phyloP scores from a whole-genome alignment of 2,329 filamentous ascomycete species.

The Hirsutella minnesotensis region DNA sequence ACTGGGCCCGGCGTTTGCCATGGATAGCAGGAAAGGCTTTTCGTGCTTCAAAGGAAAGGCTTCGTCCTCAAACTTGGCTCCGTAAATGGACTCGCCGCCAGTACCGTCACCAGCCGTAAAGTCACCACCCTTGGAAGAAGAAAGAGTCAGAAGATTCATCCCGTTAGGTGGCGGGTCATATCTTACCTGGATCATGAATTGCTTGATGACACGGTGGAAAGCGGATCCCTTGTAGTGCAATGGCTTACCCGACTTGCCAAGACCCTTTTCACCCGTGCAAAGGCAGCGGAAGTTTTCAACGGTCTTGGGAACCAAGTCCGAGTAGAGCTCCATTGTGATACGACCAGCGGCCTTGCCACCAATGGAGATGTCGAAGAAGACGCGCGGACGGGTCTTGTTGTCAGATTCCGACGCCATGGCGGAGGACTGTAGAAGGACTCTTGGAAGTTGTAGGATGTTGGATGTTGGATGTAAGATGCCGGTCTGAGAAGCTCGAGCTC shows the following conservation, averaged over 20 bases:
- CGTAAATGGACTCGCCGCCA: conserved; percentile 94
- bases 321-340: conserved; percentile 74
- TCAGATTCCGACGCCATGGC: conserved; percentile 28
- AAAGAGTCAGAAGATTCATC: background rate
- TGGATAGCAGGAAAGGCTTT: conserved; percentile 84
- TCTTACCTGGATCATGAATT: conserved; percentile 70
- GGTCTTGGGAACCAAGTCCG: conserved; percentile 77
- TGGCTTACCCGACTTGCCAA: conserved; percentile 68
- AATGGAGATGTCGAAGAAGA: conserved; percentile 89
- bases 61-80: conserved; percentile 94
- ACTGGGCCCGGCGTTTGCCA: conserved; percentile 95
- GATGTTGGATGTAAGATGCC: too few species aligned
- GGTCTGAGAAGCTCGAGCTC: too few species aligned
- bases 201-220: conserved; percentile 96
- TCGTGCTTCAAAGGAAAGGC: conserved; percentile 90
- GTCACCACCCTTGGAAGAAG: conserved; percentile 66
- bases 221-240: conserved; percentile 86
- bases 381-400: conserved; percentile 52
- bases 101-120: conserved; percentile 93
- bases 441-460: background rate
- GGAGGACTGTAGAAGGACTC: background rate
- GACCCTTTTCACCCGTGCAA: conserved; percentile 89
- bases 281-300: conserved; percentile 92
- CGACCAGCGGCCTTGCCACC: conserved; percentile 63
- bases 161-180: background rate